Base-by-base conservation (phyloP, 2,329 filamentous ascomycete genomes). In the Aspergillus melleus region DNA sequence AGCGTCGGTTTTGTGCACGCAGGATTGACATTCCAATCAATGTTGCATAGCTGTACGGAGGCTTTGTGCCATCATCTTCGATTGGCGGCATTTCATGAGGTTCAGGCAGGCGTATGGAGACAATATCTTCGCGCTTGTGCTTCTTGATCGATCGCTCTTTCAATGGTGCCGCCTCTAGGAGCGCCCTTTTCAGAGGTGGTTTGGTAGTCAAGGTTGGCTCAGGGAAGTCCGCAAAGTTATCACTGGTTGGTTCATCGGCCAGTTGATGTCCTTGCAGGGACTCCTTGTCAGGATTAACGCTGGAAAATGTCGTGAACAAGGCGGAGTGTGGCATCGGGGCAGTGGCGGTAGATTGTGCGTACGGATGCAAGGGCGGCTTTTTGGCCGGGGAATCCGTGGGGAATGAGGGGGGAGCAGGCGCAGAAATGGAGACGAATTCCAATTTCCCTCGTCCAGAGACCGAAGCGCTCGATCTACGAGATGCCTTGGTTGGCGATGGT, bases 11-110 rank as follows among this genome's bases (percentile, higher is more conserved):
- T 12, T 90, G 89, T 4, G 95, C 91, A 63, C 93, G 88, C 22
- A 98, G 82, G 68, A 99, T 97, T 54, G 95, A 92, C 93, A 97
- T 97, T 72, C 91, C 95, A 65, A 98, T 98, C 67, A 99, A 84
- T 68, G 90, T 90, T 20, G 95, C 94, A 74, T 99, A 99, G 79
- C 93, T 98, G 77, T 94, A 92, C 5, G 88, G 85, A 6, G 95
- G 95, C 75, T 99, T 98, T 57, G 83, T 82, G 68, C 93, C 94
- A 72, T 97, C 92, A 72, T 98, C 95, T 59, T 89, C 81, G 32
- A 97, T 86, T 5, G 81, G 76, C 5, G 92, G 90, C 80, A 96
- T 95, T n/a, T 92, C 89, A 64, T 90, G 85, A 52, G 88, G 88
- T 52, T 88, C 82, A 4, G 92, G 90, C 4, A 93, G 78, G 24